Percentiles rank a stretch among this genome's conserved stretches.
phyloP scores from a whole-genome alignment of 352 stramenopile species.

The Globisporangium spinosum region DNA sequence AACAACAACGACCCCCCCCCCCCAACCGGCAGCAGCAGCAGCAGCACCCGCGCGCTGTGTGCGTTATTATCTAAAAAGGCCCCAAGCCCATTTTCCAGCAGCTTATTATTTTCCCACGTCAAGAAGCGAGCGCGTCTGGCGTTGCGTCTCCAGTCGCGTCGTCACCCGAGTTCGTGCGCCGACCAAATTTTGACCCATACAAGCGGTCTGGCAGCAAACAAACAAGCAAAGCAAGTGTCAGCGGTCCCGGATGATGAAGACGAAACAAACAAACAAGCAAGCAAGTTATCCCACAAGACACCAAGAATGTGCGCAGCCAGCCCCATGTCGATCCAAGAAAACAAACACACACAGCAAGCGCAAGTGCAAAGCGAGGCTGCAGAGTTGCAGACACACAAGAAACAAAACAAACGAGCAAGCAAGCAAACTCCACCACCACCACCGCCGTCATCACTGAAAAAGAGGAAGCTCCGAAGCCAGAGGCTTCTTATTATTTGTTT shows the following conservation, averaged over 20 bases:
- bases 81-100: not conserved
- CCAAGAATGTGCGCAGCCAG: not conserved
- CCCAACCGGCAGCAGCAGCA: not conserved
- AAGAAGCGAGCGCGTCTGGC: slow-evolving; percentile 5
- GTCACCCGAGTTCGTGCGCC: not conserved
- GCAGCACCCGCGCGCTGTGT: not conserved
- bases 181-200: slow-evolving; percentile 1
- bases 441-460: not conserved
- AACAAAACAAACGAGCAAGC: not conserved
- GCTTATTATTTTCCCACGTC: not conserved
- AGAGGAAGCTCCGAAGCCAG: not conserved
- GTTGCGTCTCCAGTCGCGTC: not conserved
- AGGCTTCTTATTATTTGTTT: slow-evolving; percentile 1
- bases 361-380: not conserved
- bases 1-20: too few species aligned
- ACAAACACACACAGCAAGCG: not conserved
- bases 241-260: not conserved
- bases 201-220: not conserved
- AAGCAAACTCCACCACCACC: not conserved
- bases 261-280: slow-evolving; percentile 1
- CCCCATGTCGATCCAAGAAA: not conserved
- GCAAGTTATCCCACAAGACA: not conserved
- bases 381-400: slow-evolving; percentile 1
- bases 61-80: slow-evolving; percentile 9
- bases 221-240: not conserved